Evolutionary conservation across 2,329 filamentous ascomycete genomes (phyloP).

Genomic region (Tolypocladium inflatum): DNA sequence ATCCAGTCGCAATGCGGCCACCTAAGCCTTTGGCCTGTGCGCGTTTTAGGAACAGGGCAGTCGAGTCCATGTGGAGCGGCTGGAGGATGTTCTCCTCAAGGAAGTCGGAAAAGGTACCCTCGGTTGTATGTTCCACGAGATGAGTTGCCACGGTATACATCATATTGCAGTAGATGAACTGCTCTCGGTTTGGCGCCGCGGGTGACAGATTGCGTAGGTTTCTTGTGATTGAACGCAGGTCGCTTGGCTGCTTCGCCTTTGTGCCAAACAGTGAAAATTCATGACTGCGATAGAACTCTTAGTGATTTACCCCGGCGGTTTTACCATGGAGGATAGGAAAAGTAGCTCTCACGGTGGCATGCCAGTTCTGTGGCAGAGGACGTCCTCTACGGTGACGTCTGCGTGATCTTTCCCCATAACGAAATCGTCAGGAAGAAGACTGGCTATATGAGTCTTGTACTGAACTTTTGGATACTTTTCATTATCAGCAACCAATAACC

Average conservation of each 20-base stretch:
- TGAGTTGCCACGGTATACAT: conserved; percentile 16
- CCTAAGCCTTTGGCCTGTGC: conserved; percentile 8
- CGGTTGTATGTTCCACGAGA: conserved; percentile 11
- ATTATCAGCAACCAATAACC: conserved; percentile 11
- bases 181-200: conserved; percentile 11
- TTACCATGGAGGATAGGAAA: too few species aligned
- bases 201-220: conserved; percentile 16
- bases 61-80: conserved; percentile 5
- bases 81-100: not conserved
- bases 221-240: conserved; percentile 12
- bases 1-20: conserved; percentile 8
- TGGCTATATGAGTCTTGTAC: conserved; percentile 13
- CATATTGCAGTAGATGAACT: conserved; percentile 16
- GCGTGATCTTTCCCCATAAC: conserved; percentile 12
- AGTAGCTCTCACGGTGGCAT: conserved; percentile 11
- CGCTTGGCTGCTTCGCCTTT: conserved; percentile 8
- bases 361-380: conserved; percentile 14
- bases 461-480: conserved; percentile 10
- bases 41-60: conserved; percentile 10
- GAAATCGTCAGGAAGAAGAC: conserved; percentile 15
- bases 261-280: conserved; percentile 13
- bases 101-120: conserved; percentile 11
- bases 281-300: conserved; percentile 6
- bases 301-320: not conserved
- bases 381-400: conserved; percentile 14